phyloP scores from a whole-genome alignment of 371 early-diverging fungal species.

The Paramicrosporidium saccamoebae region DNA sequence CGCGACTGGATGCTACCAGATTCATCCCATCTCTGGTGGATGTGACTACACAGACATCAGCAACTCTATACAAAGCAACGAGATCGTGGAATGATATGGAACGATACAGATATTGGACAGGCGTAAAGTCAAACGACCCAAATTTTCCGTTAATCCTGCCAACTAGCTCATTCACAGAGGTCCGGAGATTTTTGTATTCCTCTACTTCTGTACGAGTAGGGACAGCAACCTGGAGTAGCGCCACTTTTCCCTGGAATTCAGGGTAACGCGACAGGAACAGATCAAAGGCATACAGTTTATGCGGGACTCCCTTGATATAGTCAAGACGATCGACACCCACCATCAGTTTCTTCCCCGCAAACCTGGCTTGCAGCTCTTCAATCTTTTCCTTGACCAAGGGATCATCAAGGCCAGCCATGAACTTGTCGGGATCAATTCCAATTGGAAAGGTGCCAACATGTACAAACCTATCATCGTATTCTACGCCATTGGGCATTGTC shows the following conservation, averaged over 20 bases:
- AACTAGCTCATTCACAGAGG: conserved; percentile 72
- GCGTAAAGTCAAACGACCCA: conserved; percentile 62
- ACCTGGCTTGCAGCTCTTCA: conserved; percentile 35
- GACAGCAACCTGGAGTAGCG: conserved; percentile 89
- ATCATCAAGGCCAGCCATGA: conserved; percentile 35
- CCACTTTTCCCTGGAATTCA: conserved; percentile 72
- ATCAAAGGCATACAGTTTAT: conserved; percentile 86
- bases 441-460: conserved; percentile 95
- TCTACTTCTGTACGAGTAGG: conserved; percentile 87
- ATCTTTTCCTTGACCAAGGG: conserved; percentile 31
- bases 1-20: too few species aligned
- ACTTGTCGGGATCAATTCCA: conserved; percentile 92
- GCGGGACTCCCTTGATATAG: conserved; percentile 99
- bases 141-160: conserved; percentile 83
- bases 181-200: conserved; percentile 74
- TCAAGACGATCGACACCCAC: conserved; percentile 97
- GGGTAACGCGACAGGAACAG: conserved; percentile 61
- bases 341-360: conserved; percentile 54
- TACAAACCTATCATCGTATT: conserved; percentile 49
- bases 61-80: conserved; percentile 70
- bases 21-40: conserved; percentile 99
- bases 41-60: conserved; percentile 88
- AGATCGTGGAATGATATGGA: conserved; percentile 80
- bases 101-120: conserved; percentile 90
- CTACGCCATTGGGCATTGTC: conserved; percentile 67